phyloP scores from a whole-genome alignment of 352 stramenopile species.

The Globisporangium middletonii region DNA sequence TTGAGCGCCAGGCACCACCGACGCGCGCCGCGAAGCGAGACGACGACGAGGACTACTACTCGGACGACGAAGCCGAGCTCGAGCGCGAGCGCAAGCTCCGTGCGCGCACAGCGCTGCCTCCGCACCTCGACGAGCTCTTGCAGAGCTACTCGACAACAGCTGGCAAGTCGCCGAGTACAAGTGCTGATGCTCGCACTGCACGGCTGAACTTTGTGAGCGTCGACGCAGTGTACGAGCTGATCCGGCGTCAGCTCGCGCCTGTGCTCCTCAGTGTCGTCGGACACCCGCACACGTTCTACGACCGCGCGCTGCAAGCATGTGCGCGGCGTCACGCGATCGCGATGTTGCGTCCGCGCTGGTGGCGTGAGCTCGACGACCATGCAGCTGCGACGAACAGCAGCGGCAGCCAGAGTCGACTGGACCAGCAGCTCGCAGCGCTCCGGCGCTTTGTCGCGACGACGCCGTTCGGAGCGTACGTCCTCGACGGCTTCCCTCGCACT shows the following conservation, averaged over 20 bases:
- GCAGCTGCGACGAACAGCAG: too few relatives aligned
- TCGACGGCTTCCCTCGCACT: constrained; percentile 37
- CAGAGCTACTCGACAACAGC: constrained; percentile 11
- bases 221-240: constrained; percentile 5
- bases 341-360: not conserved
- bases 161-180: too few relatives aligned
- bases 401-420: not conserved
- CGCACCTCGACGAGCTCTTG: constrained; percentile 27
- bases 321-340: constrained; percentile 5
- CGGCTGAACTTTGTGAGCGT: constrained; percentile 1
- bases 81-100: constrained; percentile 17
- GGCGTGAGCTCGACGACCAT: not conserved
- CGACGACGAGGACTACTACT: constrained; percentile 27
- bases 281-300: constrained; percentile 46
- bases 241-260: constrained; percentile 18
- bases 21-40: constrained; percentile 6
- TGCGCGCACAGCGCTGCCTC: constrained; percentile 20
- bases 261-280: constrained; percentile 28
- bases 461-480: constrained; percentile 17
- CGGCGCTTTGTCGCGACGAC: constrained; percentile 19
- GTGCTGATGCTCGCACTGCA: constrained; percentile 5
- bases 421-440: constrained; percentile 8
- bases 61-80: constrained; percentile 38
- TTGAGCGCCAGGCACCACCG: constrained; percentile 12
- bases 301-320: constrained; percentile 10